Base-by-base conservation (phyloP, 176 grass and related monocot species). In the Puccinellia tenuiflora region DNA sequence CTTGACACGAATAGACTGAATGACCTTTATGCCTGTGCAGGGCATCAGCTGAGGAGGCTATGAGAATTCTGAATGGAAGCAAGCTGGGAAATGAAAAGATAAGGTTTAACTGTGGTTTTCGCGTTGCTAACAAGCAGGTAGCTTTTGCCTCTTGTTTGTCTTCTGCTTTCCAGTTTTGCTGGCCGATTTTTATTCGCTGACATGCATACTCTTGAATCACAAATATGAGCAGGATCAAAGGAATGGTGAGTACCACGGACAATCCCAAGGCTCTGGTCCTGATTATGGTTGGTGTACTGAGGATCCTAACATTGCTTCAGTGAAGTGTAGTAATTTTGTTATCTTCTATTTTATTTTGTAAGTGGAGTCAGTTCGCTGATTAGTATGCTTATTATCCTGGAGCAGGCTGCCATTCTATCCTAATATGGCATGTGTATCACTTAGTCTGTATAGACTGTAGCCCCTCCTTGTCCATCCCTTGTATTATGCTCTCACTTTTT, bases 401-500 rank as follows among this genome's bases (percentile, higher is more conserved):
- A 88, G 75, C 76, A 86, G 85, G 61, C 81, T 84, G 63, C 71
- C 71, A 89, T 86, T 73, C 67, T 89, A 79, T 85, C 82, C 68
- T 68, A 76, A 43, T 84, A 81, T 75, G 55, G 1, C 35, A 40
- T 85, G 54, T 79, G 59, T 39, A 5, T 25, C 51, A 77, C 74
- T 57, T 39, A 57, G 33, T n/a, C 51, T 39, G 33, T 38, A 1
- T 38, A 35, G 64, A 68, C 18, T 67, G 33, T 38, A 68, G 34
- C 20, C 65, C 39, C 17, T 20, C 34, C 18, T 37, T 12, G 65
- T 68, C 34, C 34, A 38, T 18, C 39, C 20, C 17, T 39, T 68
- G 4, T 68, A 68, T 68, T 68, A 39, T 68, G 28, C 5, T 37
- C 60, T 68, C 33, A 14, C 18, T 39, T 68, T 68, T 68, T 68